A percentile compares a stretch with the other conserved stretches of the same genome.
Evolutionary conservation across 169 alveolate species (phyloP).

Genomic region (Plasmodium ovale): DNA sequence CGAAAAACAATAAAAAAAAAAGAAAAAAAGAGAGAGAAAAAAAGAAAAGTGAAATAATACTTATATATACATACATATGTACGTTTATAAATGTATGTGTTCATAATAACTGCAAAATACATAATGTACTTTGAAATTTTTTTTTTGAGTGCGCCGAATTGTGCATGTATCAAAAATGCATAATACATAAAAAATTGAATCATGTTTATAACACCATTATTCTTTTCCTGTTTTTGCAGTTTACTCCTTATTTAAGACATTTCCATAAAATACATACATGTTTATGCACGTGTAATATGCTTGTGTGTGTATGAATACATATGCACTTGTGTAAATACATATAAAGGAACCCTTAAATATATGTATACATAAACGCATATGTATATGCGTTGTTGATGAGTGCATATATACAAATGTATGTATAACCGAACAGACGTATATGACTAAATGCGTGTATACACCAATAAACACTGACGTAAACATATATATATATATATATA

Average conservation of each 20-base stretch:
- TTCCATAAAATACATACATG: neutral
- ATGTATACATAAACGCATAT: neutral
- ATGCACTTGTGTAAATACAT: neutral
- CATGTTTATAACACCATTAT: neutral
- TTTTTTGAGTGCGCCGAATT: neutral
- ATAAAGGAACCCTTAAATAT: neutral
- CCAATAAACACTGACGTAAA: too few relatives aligned
- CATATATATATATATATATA: too few relatives aligned
- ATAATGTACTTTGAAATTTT: neutral
- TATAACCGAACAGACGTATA: too few relatives aligned
- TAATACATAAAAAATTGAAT: too few relatives aligned
- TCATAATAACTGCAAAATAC: neutral
- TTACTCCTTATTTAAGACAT: neutral
- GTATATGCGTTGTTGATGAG: too few relatives aligned
- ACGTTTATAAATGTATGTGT: neutral
- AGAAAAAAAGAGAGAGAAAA: neutral
- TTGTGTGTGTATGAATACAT: neutral
- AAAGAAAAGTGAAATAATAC: neutral
- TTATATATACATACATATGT: neutral
- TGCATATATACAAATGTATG: too few relatives aligned
- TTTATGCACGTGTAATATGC: neutral
- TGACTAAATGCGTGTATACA: too few relatives aligned
- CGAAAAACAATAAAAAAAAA: neutral
- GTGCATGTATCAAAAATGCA: neutral
- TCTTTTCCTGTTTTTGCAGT: neutral